Evolutionary conservation across 2,329 filamentous ascomycete species (phyloP), one percentile per base, ranked within the genome.

Genomic region (Talaromyces sp.): DNA sequence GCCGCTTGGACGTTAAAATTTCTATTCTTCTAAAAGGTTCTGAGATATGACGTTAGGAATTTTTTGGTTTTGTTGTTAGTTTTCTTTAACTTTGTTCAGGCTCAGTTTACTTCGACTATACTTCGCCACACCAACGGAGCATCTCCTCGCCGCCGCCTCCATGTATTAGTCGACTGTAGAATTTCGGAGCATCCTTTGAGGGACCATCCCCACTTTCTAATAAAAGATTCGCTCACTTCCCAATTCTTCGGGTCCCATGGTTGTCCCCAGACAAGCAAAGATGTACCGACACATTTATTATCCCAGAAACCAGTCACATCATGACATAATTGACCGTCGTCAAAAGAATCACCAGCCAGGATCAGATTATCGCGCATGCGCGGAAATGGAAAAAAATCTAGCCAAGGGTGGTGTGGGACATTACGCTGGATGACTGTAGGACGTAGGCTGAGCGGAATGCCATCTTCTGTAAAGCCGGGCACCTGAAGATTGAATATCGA

Each of bases 201-300:
- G 26, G 68, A 58, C 61, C 67, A 71, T 46, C 67, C 68, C 70
- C 68, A 72, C 51, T 65, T 64, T 32, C 24, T 48, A 55, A 62
- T 62, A 64, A 71, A 70, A n/a, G 61, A 38, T 51, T 64, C 63
- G 1, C 61, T 64, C n/a, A 70, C 53, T 46, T 71, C 70, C 69
- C 70, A 72, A 0, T 65, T 66, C 14, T 38, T 59, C 6, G 67
- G 63, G 61, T 71, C 66, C 65, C 68, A 70, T 38, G 69, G 68
- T 35, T 62, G 62, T 11, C 67, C 64, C 69, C 70, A 72, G n/a
- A 72, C 64, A 59, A 65, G 68, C 11, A 70, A 54, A 24, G 57
- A 58, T 21, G 35, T 61, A 31, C 41, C 57, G 21, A 46, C 43
- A 10, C 57, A 38, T 8, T 17, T 27, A 14, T 21, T 24, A 29